A percentile compares a stretch with the other conserved stretches of the same genome.
Evolutionary conservation across 495 filamentous ascomycete genomes (phyloP).

Genomic region (Penicillium coprophilum): DNA sequence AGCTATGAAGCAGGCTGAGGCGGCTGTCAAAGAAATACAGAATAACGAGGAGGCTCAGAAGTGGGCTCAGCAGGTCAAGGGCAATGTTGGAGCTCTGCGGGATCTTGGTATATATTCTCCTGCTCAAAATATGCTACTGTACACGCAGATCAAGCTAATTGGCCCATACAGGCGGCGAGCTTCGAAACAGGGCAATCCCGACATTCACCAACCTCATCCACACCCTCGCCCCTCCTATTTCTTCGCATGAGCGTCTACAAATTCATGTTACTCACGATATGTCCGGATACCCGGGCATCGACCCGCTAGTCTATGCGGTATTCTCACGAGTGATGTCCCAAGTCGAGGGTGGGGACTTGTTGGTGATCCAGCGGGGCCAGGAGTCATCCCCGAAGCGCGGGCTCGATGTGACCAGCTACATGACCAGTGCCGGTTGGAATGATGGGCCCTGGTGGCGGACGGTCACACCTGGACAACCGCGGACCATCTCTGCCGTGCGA

Average conservation of each 20-base stretch:
- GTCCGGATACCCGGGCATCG: slow-evolving; percentile 88
- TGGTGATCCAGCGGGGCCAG: slow-evolving; percentile 91
- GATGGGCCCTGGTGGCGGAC: slow-evolving; percentile 97
- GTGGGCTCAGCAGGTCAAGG: slow-evolving; percentile 93
- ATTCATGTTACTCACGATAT: slow-evolving; percentile 98
- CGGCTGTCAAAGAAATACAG: slow-evolving; percentile 89
- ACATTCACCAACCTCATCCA: slow-evolving; percentile 94
- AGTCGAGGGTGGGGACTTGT: slow-evolving; percentile 95
- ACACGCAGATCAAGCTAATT: slow-evolving; percentile 18
- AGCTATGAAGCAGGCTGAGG: slow-evolving; percentile 93
- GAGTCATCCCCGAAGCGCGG: slow-evolving; percentile 72
- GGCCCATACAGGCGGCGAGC: slow-evolving; percentile 69
- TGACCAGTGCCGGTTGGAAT: slow-evolving; percentile 69
- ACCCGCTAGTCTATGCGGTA: slow-evolving; percentile 87
- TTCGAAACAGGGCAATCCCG: slow-evolving; percentile 84
- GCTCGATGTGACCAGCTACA: slow-evolving; percentile 47
- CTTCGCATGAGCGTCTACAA: slow-evolving; percentile 93
- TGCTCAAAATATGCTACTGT: background rate
- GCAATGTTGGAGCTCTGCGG: slow-evolving; percentile 79
- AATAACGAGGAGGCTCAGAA: slow-evolving; percentile 94
- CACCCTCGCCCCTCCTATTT: slow-evolving; percentile 93
- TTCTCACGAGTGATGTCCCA: slow-evolving; percentile 98
- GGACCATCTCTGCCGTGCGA: slow-evolving; percentile 75
- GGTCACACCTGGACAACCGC: slow-evolving; percentile 55
- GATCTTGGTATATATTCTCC: slow-evolving; percentile 67